Base-by-base conservation (phyloP, 805 yeast species). In the Kluyveromyces siamensis region DNA sequence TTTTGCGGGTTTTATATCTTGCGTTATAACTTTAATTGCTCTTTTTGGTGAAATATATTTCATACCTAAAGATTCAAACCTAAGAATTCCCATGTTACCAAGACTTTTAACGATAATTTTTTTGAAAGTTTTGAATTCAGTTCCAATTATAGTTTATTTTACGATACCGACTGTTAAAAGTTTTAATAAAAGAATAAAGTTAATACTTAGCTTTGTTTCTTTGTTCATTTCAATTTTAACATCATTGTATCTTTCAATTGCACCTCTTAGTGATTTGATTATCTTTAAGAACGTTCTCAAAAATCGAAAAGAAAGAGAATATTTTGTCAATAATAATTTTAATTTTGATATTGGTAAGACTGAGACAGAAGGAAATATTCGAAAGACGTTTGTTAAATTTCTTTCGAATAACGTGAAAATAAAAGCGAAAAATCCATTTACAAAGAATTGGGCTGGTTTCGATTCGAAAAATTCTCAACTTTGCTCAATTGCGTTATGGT, bases 1-100 rank as follows among this genome's bases (percentile, higher is more conserved):
- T 0, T 53, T 85, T 2, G 86, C 87, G 7, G 93, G 95, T 0
- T 68, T 79, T 0, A 60, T 83, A 6, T 79, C 85, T 1, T 72
- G 80, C 4, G 40, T 78, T 1, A 72, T 84, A 21, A 78, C 81
- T 48, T 54, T 85, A 1, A 1, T 74, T 2, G 81, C 87, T 0
- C 68, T 82, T 0, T 1, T 80, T 0, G 70, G 77, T 27, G 95
- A 87, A 61, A 67, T 70, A 35, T 41, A 66, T 0, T 84, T 81
- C 61, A 82, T 86, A 90, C 95, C 8, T 68, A 91, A 52, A 53
- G 68, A 40, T 84, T 1, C 60, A 84, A 4, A 48, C 71, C 1
- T 44, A 13, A 16, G 46, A 37, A 68, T 67, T 16, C 76, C 83
- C 0, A 57, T 82, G 2, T 43, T 68, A 2, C 66, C 65, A 48